These are phyloP conservation scores for Ramalina intermedia DNA, from an alignment of 495 filamentous ascomycete species.

Conservation along the genomic window DNA sequence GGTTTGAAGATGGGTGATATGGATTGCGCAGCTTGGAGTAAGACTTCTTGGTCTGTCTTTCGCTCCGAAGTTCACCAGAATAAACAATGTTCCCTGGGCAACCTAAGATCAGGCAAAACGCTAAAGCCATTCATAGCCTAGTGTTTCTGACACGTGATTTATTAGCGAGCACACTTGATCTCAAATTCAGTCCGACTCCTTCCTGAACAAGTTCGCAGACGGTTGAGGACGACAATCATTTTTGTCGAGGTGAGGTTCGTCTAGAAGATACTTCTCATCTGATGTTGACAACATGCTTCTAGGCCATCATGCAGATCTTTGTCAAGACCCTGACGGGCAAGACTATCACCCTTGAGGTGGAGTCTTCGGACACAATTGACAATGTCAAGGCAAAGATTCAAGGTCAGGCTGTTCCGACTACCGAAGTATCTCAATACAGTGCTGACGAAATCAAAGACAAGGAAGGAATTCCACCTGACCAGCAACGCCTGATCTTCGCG, in stretches of 20 bases:
- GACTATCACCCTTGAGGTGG: conserved; percentile 99
- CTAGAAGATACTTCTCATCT: background rate
- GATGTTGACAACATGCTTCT: background rate
- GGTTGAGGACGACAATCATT: conserved; percentile 40
- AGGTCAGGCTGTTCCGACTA: conserved; percentile 27
- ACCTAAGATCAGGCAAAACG: background rate
- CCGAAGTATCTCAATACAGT: background rate
- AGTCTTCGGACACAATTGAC: conserved; percentile 98
- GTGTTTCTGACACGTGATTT: background rate
- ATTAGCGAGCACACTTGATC: background rate
- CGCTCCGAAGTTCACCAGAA: no score
- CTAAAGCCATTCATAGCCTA: no score
- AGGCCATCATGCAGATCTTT: conserved; percentile 94
- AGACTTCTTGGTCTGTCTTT: no score
- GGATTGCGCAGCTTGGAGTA: no score
- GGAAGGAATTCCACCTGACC: conserved; percentile 99
- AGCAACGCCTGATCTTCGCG: conserved; percentile 99
- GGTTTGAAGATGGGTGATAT: background rate
- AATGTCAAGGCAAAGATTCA: conserved; percentile 97
- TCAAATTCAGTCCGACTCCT: conserved; percentile 6
- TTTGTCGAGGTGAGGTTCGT: conserved; percentile 36
- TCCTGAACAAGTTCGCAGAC: conserved; percentile 28
- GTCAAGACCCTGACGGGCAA: conserved; percentile 99
- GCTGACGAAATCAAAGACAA: conserved; percentile 49
- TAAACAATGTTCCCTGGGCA: background rate